Base-by-base conservation (phyloP, 225 moss, liverwort and hornwort species). In the Climacium dendroides region DNA sequence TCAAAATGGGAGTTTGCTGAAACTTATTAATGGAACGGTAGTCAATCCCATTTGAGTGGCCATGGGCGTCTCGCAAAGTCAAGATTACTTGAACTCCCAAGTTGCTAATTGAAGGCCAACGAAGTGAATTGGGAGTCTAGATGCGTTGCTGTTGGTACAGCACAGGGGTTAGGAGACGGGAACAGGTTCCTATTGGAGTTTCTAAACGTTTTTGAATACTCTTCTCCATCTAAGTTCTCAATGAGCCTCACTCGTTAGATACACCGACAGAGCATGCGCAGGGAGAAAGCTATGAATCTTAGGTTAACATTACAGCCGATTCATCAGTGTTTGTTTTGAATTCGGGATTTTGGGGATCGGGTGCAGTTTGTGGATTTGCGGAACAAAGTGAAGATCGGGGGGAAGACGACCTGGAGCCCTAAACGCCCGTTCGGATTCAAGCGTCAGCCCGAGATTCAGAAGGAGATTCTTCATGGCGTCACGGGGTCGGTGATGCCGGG, bases 401-500 rank as follows among this genome's bases (percentile, higher is more conserved):
- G 88, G 30, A 90, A 86, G 32, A 85, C 92, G 7, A 76, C 41
- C 11, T 93, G 92, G 93, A 92, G 89, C 65, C 81, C 90, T 1
- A 94, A 80, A 85, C 85, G 47, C 18, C 92, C 92, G 7, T 89
- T 71, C 45, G 29, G 30, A 19, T 74, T 92, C 85, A 89, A 87
- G 45, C 82, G 77, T 25, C 90, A 91, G 75, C 89, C 93, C 5
- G 91, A 82, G 53, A 65, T 90, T 13, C 85, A 94, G 71, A 96
- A 91, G 61, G 94, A 94, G 73, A 95, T 96, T 52, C 89, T 96
- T 15, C 95, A 95, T 86, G 95, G 95, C 58, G 87, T 96, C 60
- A 96, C 96, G 48, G 96, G 96, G 75, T 89, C 90, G 65, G 95
- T 95, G n/a, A 62, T 73, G 76, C 96, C 96, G 43, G 95, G 95